Percentiles rank a stretch among this genome's conserved stretches.
Evolutionary conservation across 345 rosid species (phyloP).

Genomic region (Eucalyptus curtisii): DNA sequence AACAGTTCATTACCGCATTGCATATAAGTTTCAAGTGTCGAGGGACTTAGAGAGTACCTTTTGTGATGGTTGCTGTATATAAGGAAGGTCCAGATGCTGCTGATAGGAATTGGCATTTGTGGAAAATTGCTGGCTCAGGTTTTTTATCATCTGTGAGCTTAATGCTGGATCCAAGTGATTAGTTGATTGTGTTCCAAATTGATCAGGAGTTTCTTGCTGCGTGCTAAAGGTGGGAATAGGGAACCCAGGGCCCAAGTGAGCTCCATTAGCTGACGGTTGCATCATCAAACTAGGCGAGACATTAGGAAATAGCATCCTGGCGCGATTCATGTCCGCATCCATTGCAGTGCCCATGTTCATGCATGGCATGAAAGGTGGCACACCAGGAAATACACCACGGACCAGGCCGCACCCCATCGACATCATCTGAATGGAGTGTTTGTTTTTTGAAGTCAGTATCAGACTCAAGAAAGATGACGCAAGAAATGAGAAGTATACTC

Average conservation of each 20-base stretch:
- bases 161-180: not conserved
- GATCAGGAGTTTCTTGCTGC: not conserved
- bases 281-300: constrained; percentile 17
- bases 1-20: not conserved
- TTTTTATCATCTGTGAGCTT: not conserved
- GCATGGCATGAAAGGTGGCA: not conserved
- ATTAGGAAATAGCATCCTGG: constrained; percentile 54
- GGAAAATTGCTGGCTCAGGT: not conserved
- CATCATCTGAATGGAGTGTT: constrained; percentile 32
- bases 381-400: constrained; percentile 41
- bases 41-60: not conserved
- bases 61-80: not conserved
- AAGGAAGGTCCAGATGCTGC: not conserved
- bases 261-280: not conserved
- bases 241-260: not conserved
- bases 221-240: not conserved
- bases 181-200: not conserved
- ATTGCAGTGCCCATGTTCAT: constrained; percentile 14
- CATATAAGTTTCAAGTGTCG: not conserved
- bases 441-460: not conserved
- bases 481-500: not conserved
- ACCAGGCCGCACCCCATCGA: constrained; percentile 70
- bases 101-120: not conserved
- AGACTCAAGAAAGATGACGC: not conserved
- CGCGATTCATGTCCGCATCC: constrained; percentile 18